Evolutionary conservation across 164 flowering plant species (phyloP).

Genomic region (Tinospora cordifolia): DNA sequence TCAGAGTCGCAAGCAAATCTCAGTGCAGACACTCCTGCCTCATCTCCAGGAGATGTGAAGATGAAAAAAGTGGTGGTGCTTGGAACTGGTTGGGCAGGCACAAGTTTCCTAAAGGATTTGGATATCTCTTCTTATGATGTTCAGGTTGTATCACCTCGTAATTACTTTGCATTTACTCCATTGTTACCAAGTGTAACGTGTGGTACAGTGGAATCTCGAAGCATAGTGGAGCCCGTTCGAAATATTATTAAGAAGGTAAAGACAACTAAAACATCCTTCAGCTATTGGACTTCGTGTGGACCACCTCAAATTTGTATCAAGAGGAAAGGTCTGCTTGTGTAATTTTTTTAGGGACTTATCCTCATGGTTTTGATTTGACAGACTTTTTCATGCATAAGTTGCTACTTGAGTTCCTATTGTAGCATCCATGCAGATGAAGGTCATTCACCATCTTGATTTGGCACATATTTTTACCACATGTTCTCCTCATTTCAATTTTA

Average conservation of each 20-base stretch:
- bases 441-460: too few relatives aligned
- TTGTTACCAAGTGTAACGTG: slow-evolving; percentile 77
- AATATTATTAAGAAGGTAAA: slow-evolving; percentile 64
- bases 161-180: slow-evolving; percentile 87
- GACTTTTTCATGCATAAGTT: too few relatives aligned
- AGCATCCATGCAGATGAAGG: too few relatives aligned
- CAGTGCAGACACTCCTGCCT: slow-evolving; percentile 6
- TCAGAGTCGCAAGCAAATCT: slow-evolving; percentile 34
- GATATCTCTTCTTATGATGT: slow-evolving; percentile 63
- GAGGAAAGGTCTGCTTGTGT: neutral
- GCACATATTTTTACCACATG: too few relatives aligned
- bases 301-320: neutral
- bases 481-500: too few relatives aligned
- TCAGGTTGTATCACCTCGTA: slow-evolving; percentile 73
- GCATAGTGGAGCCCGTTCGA: slow-evolving; percentile 73
- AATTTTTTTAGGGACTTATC: neutral
- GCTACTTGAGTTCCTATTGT: too few relatives aligned
- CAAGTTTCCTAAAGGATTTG: slow-evolving; percentile 70
- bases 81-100: slow-evolving; percentile 92
- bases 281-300: neutral
- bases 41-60: slow-evolving; percentile 20
- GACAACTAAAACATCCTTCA: neutral
- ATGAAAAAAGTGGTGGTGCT: slow-evolving; percentile 77
- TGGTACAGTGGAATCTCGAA: slow-evolving; percentile 83
- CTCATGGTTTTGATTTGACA: too few relatives aligned